Conservation (phyloP, 306 rosid species). For the Macrotyloma uniflorum region DNA sequence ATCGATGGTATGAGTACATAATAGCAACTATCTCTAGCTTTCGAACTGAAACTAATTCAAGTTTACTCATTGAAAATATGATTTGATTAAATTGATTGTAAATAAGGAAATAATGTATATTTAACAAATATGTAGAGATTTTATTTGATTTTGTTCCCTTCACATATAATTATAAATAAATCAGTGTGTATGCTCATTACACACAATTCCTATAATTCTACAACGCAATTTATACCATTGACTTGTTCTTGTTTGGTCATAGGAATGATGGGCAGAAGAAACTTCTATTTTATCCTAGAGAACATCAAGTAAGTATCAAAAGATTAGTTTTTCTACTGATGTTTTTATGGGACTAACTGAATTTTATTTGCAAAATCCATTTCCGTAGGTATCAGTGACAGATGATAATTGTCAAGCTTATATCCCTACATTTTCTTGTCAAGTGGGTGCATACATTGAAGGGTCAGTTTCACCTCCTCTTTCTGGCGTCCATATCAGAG, state of each 20-base stretch:
- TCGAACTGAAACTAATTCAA: conserved; percentile 26
- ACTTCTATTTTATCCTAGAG: conserved; percentile 83
- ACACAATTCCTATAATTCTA: no score
- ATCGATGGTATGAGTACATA: background rate
- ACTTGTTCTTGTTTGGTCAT: conserved; percentile 41
- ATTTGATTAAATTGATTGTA: no score
- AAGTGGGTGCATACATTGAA: conserved; percentile 75
- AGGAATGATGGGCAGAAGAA: conserved; percentile 71
- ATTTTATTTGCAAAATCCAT: conserved; percentile 36
- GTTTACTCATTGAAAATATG: no score
- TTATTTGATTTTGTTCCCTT: no score
- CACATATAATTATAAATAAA: no score
- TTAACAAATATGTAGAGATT: no score
- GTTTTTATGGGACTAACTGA: conserved; percentile 21
- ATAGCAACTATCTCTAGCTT: background rate
- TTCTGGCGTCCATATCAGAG: conserved; percentile 73
- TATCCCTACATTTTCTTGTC: conserved; percentile 73
- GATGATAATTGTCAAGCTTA: conserved; percentile 84
- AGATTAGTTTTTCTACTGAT: conserved; percentile 5
- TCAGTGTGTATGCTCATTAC: no score
- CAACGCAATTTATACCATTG: no score
- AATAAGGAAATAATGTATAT: no score
- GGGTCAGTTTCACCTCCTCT: conserved; percentile 91
- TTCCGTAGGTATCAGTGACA: conserved; percentile 63
- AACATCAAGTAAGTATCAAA: conserved; percentile 67